Conservation (phyloP, 306 rosid genomes). For the Cicer cuneatum region DNA sequence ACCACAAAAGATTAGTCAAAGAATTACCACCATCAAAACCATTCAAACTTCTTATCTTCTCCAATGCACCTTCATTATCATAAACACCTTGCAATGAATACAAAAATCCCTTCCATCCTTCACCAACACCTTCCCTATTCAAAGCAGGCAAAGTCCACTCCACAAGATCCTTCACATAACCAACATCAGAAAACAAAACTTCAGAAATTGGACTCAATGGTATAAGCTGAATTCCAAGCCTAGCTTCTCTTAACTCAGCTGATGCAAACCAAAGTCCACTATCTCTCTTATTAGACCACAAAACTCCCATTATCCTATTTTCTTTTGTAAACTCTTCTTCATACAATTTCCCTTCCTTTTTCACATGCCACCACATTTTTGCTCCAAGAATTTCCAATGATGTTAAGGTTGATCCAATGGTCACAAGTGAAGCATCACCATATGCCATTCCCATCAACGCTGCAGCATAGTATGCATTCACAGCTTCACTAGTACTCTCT, state of each 20-base stretch:
- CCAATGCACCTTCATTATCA: neutral
- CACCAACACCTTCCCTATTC: neutral
- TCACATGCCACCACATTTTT: constrained; percentile 25
- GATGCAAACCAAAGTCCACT: constrained; percentile 7
- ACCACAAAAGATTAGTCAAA: constrained; percentile 1
- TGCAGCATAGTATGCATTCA: constrained; percentile 4
- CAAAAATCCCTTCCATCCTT: neutral
- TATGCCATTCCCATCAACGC: neutral
- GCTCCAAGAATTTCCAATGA: neutral
- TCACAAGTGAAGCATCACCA: neutral
- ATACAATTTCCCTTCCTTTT: neutral
- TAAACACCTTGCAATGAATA: neutral
- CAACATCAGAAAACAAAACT: neutral
- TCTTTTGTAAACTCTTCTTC: neutral
- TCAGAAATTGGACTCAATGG: neutral
- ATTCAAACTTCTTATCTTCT: neutral
- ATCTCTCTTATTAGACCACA: constrained; percentile 2
- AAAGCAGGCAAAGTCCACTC: constrained; percentile 14
- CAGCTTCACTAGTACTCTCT: neutral
- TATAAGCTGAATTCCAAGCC: constrained; percentile 19
- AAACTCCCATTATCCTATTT: neutral
- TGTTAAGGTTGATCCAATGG: neutral
- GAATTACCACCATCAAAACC: constrained; percentile 17
- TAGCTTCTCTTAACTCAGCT: neutral
- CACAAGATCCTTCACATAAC: neutral